Evolutionary conservation across 495 filamentous ascomycete genomes (phyloP).

Genomic region (Penicillium daleae): DNA sequence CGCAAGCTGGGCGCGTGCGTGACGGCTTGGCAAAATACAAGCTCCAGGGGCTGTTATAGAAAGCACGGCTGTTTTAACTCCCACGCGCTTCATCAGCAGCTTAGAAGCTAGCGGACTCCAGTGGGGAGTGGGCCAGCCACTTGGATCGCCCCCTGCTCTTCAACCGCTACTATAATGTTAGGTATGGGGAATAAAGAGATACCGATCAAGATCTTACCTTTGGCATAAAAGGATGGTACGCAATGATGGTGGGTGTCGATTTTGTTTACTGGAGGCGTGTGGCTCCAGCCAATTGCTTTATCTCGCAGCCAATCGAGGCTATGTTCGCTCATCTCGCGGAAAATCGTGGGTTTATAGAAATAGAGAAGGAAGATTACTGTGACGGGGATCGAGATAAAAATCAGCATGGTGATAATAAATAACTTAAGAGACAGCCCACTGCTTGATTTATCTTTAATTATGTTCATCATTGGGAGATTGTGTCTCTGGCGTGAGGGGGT

Average conservation of each 20-base stretch:
- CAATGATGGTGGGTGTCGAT: slow-evolving; percentile 54
- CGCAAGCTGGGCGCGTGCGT: slow-evolving; percentile 17
- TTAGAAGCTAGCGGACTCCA: slow-evolving; percentile 4
- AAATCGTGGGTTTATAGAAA: background rate
- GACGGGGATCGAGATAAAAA: background rate
- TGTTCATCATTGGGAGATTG: background rate
- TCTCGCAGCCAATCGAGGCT: slow-evolving; percentile 25
- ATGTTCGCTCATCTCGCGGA: slow-evolving; percentile 21
- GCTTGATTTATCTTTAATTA: too few species aligned
- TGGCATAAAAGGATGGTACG: slow-evolving; percentile 42
- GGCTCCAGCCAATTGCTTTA: slow-evolving; percentile 26
- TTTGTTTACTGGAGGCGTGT: slow-evolving; percentile 28
- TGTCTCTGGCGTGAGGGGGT: background rate
- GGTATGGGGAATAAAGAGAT: background rate
- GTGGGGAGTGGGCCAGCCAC: slow-evolving; percentile 22
- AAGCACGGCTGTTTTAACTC: background rate
- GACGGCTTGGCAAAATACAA: background rate
- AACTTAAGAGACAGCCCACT: too few species aligned
- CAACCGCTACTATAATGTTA: slow-evolving; percentile 26
- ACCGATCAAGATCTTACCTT: slow-evolving; percentile 29
- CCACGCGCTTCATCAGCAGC: slow-evolving; percentile 6
- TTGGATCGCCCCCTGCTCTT: slow-evolving; percentile 40
- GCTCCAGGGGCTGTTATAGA: slow-evolving; percentile 2
- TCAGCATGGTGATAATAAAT: background rate
- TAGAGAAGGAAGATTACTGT: background rate